phyloP scores from a whole-genome alignment of 768 basidiomycete genomes.

The Tulasnella sp. region DNA sequence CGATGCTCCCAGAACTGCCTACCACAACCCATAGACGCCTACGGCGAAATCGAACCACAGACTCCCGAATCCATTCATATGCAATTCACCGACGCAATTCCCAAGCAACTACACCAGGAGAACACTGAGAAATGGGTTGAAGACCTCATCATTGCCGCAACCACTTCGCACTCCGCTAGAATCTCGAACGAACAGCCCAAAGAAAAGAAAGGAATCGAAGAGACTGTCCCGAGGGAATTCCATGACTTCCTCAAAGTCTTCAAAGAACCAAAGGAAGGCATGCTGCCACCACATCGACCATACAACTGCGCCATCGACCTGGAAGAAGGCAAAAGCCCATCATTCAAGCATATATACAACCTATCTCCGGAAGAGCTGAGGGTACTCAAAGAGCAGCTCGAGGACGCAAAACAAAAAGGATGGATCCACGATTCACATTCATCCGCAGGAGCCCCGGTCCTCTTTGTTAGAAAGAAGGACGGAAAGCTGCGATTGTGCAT shows the following conservation, averaged over 20 bases:
- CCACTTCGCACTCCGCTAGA: no score
- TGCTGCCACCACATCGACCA: background rate
- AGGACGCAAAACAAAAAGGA: slow-evolving; percentile 20
- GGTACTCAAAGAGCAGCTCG: no score
- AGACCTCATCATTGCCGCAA: no score
- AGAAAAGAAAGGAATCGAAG: background rate
- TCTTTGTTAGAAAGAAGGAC: slow-evolving; percentile 21
- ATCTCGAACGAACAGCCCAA: no score
- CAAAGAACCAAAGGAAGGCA: background rate
- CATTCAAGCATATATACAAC: background rate
- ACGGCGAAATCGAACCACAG: no score
- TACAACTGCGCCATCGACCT: background rate
- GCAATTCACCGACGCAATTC: no score
- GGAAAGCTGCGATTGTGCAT: slow-evolving; percentile 14
- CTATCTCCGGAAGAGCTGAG: background rate
- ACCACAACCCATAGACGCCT: no score
- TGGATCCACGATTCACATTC: slow-evolving; percentile 14
- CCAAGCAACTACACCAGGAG: no score
- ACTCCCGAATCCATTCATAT: no score
- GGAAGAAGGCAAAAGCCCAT: background rate
- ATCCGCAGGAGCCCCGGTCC: slow-evolving; percentile 18
- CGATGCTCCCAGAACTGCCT: no score
- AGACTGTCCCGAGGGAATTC: background rate
- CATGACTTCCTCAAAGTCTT: background rate
- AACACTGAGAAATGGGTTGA: no score